A percentile compares a stretch with the other conserved stretches of the same genome.
Conservation (phyloP, 1,284 basidiomycete genomes). For the Boletus smithii region DNA sequence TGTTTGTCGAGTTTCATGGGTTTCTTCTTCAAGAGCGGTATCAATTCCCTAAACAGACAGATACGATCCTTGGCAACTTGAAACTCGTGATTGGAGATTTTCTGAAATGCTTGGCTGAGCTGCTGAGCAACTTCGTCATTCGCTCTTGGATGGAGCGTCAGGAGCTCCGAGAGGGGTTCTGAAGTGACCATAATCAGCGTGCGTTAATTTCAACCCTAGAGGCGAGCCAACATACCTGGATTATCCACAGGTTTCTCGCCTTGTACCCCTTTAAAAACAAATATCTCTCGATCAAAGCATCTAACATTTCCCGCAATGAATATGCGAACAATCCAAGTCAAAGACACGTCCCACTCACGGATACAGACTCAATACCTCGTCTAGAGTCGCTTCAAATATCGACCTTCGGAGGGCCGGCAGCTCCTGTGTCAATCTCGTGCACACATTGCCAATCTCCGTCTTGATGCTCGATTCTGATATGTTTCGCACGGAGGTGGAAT, state of each 20-base stretch:
- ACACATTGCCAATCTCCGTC: not conserved
- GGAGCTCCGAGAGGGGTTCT: slow-evolving; percentile 17
- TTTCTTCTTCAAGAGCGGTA: too few species aligned
- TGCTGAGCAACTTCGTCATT: too few species aligned
- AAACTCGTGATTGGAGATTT: too few species aligned
- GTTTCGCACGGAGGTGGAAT: slow-evolving; percentile 3
- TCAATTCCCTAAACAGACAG: too few species aligned
- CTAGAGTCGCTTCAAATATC: slow-evolving; percentile 26
- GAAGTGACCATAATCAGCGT: too few species aligned
- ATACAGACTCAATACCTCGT: slow-evolving; percentile 20
- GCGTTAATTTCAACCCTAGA: too few species aligned
- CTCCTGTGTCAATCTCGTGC: slow-evolving; percentile 5
- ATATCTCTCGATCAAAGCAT: slow-evolving; percentile 17
- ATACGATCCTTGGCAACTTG: too few species aligned
- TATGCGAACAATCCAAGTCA: not conserved
- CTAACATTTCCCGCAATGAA: slow-evolving; percentile 5
- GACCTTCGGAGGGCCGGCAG: slow-evolving; percentile 6
- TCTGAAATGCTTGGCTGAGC: too few species aligned
- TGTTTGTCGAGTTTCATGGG: too few species aligned
- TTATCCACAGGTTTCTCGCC: not conserved
- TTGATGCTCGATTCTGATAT: not conserved
- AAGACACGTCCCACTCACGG: slow-evolving; percentile 24
- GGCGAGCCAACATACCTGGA: slow-evolving; percentile 11
- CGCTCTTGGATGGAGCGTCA: not conserved
- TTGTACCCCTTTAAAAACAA: slow-evolving; percentile 1